Conservation (phyloP, 179 eudicot species). For the Patellifolia procumbens region DNA sequence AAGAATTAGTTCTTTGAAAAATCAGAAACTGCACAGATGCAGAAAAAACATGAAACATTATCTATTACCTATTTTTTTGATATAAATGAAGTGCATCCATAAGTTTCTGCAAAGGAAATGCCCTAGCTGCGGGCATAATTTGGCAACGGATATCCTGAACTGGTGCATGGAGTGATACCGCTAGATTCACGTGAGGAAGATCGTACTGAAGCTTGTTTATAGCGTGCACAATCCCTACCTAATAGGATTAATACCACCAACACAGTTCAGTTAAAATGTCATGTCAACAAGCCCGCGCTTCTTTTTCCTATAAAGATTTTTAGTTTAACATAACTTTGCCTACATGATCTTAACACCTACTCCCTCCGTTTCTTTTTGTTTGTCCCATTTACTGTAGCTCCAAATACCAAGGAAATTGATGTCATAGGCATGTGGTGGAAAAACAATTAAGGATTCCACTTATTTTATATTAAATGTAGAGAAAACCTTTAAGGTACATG, state of each 20-base stretch:
- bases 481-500: too few relatives aligned
- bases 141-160: slow-evolving; percentile 96
- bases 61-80: slow-evolving; percentile 67
- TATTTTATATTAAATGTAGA: too few relatives aligned
- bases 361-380: too few relatives aligned
- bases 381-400: too few relatives aligned
- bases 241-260: slow-evolving; percentile 12
- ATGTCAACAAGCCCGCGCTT: background rate
- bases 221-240: slow-evolving; percentile 95
- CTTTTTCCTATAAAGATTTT: background rate
- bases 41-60: background rate
- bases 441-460: too few relatives aligned
- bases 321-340: background rate
- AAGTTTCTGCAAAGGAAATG: slow-evolving; percentile 87
- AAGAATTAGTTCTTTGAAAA: slow-evolving; percentile 10
- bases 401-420: too few relatives aligned
- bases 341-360: too few relatives aligned
- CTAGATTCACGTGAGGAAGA: slow-evolving; percentile 78
- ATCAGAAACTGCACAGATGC: background rate
- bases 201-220: slow-evolving; percentile 79
- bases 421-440: too few relatives aligned
- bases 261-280: slow-evolving; percentile 7
- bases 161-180: slow-evolving; percentile 97
- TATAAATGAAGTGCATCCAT: slow-evolving; percentile 77
- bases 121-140: slow-evolving; percentile 99